Base-by-base conservation (phyloP, 441 rosid genomes). In the Syzygium malaccense region DNA sequence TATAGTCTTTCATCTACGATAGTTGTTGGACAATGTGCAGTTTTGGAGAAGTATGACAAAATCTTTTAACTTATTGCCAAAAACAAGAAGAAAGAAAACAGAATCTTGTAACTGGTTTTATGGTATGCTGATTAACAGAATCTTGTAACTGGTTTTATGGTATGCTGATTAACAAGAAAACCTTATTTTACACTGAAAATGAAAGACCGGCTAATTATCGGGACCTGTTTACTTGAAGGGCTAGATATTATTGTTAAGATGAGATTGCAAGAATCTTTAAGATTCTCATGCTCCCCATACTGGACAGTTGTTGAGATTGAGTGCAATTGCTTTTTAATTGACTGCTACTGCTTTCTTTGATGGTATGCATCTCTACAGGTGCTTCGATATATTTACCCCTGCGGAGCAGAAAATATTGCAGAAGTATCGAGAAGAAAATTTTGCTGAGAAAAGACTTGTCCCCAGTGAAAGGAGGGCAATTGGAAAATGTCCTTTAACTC, bases 401-500 rank as follows among this genome's bases (percentile, higher is more conserved):
- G 89, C 92, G 80, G 97, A 98, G 94, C 98, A 96, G 91, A 91
- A 91, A 83, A 92, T 94, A 92, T 91, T 98, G 92, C 91, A 88
- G 93, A 95, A 97, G 92, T 97, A 98, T 86, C 96, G 99, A 30
- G 86, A 95, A 91, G 95, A 94, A 91, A 97, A 97, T 90, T 98
- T 98, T 93, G 97, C 98, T 2, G 90, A 92, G 85, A 98, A 98
- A 88, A 94, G 86, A 86, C 98, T 97, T 64, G 86, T 96, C 88
- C 94, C 94, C 88, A 90, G 91, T 28, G 98, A 97, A 95, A 95
- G 99, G 92, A 94, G 99, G 89, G 98, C 98, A 87, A 97, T 96
- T 48, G 99, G 99, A 55, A 98, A 97, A 91, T 96, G 99, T 88
- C 99, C 99, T 68, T 92, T 98, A 88, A 96, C 99, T 89, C 99